Evolutionary conservation across 768 basidiomycete species (phyloP).

Genomic region (Panus rudis): DNA sequence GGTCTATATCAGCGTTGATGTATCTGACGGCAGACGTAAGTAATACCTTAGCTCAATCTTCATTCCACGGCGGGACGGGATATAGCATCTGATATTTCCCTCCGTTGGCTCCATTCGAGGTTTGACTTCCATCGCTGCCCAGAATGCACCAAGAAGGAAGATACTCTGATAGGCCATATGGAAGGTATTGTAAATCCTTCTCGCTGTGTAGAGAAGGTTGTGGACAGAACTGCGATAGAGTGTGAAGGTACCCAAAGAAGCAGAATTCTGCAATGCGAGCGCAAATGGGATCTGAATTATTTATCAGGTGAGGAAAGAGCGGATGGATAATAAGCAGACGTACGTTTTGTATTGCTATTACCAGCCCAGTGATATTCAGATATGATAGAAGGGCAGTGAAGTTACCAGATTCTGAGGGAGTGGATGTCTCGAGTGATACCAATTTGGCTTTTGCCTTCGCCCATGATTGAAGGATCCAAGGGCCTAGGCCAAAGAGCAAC

Average conservation of each 20-base stretch:
- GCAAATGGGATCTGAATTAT: slow-evolving; percentile 60
- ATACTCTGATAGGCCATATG: slow-evolving; percentile 80
- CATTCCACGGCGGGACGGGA: slow-evolving; percentile 47
- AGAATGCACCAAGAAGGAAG: slow-evolving; percentile 84
- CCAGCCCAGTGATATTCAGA: slow-evolving; percentile 54
- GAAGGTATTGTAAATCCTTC: slow-evolving; percentile 53
- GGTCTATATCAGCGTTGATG: slow-evolving; percentile 9
- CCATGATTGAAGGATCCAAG: slow-evolving; percentile 83
- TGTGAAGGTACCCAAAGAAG: slow-evolving; percentile 75
- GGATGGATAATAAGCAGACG: not conserved
- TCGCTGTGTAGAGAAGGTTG: slow-evolving; percentile 58
- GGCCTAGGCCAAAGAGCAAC: slow-evolving; percentile 72
- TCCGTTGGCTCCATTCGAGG: slow-evolving; percentile 59
- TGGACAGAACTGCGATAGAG: slow-evolving; percentile 76
- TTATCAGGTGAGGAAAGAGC: slow-evolving; percentile 12
- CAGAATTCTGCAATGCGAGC: slow-evolving; percentile 63
- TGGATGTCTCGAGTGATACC: no score
- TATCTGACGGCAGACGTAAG: not conserved
- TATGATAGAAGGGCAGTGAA: slow-evolving; percentile 12
- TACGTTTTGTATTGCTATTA: slow-evolving; percentile 66
- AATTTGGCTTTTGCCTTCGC: slow-evolving; percentile 56
- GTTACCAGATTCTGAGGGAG: no score
- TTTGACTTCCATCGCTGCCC: slow-evolving; percentile 64
- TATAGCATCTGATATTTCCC: slow-evolving; percentile 45
- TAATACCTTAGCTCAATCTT: slow-evolving; percentile 63